Evolutionary conservation across 352 stramenopile genomes (phyloP), one percentile per base, ranked within the genome.

Genomic region (Phytophthora chlamydospora): DNA sequence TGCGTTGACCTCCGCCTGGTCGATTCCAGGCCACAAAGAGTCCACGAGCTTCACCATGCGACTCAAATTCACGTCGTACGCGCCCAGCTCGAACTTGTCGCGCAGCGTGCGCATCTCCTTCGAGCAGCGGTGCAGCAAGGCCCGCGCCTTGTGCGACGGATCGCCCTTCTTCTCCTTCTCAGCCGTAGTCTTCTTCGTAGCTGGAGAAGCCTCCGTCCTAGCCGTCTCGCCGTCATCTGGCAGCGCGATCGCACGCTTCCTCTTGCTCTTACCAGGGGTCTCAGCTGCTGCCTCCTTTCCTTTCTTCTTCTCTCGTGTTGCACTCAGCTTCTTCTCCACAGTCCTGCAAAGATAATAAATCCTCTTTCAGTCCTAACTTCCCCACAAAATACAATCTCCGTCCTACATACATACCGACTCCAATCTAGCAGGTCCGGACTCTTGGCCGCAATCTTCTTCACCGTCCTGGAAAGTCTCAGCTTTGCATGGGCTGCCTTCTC

Each of bases 1-100:
- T 32, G 64, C 38, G 27, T 62, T 48, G 31, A 79, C 43, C 10
- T 83, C 75, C 1, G 72, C 65, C 36, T 69, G 55, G 21, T 73
- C 66, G 36, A 87, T 48, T 9, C 65, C 57, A 9, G 40, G 19
- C 58, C 71, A 80, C 39, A 91, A 48, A 10, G 64, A 76, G 39
- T 79, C 65, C 39, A 84, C 66, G n/a, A 85, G 55, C 1, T 72
- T 74, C 11, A 84, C 76, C 41, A 79, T 60, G 12, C 73, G 66
- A 52, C 69, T 84, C 24, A 91, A 52, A 19, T 66, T 76, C 43
- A 62, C 50, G 32, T 86, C 74, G 35, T 73, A 86, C 9, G 66
- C 57, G 5, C 54, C 60, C 24, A 80, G 45, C 10, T 76, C 53
- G 46, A 86, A 86, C 51, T 73, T 69, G 35, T 78, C 71, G 43